A percentile compares a stretch with the other conserved stretches of the same genome.
These are phyloP conservation scores for Amanita rimosa DNA, from an alignment of 768 basidiomycete species.

Conservation along the genomic window DNA sequence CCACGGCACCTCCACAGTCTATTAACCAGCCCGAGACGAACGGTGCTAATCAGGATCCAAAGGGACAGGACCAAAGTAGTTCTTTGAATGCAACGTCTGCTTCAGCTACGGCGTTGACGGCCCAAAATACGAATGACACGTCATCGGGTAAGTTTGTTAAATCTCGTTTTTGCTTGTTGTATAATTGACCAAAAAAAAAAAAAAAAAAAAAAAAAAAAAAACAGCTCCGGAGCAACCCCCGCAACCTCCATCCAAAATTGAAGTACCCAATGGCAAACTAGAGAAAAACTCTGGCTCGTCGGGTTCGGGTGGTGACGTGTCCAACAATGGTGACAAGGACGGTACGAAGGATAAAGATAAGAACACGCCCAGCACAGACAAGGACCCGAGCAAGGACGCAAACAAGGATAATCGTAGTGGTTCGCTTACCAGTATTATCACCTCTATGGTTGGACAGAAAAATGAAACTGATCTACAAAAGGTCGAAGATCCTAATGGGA, in stretches of 20 bases:
- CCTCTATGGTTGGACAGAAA: background rate
- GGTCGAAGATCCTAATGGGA: background rate
- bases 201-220: too few species aligned
- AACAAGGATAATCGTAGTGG: background rate
- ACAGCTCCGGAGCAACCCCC: background rate
- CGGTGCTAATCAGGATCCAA: background rate
- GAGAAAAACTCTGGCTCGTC: background rate
- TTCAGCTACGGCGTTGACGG: background rate
- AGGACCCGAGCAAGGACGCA: background rate
- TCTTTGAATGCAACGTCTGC: background rate
- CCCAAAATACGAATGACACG: background rate
- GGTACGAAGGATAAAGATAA: background rate
- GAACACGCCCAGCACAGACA: background rate
- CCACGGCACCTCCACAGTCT: background rate
- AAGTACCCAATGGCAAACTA: background rate
- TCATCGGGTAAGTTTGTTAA: conserved; percentile 2
- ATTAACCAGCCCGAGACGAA: background rate
- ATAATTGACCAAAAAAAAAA: too few species aligned
- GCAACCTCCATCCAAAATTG: background rate
- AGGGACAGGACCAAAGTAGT: background rate
- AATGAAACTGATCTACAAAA: background rate
- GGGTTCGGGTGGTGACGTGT: background rate
- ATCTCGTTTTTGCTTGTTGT: too few species aligned
- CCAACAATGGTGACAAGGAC: background rate
- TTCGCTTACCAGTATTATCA: background rate